Conservation (phyloP, 768 basidiomycete genomes). For the Trametes sanguinea region DNA sequence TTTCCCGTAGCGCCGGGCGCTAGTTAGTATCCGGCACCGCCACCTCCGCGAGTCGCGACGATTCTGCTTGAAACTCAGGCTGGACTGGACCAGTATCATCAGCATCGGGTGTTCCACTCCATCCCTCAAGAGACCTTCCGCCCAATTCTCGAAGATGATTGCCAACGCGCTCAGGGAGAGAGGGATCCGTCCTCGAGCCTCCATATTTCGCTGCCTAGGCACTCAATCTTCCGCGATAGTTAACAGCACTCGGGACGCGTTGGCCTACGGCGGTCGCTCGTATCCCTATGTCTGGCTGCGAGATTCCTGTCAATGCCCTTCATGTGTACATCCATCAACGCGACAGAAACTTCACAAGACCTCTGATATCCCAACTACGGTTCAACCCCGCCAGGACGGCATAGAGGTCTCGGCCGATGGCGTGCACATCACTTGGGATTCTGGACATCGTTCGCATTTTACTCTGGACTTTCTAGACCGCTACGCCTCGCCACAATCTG, state of each 20-base stretch:
- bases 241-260: neutral
- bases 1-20: neutral
- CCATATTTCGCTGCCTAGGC: too few relatives aligned
- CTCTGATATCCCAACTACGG: slow-evolving; percentile 48
- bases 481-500: slow-evolving; percentile 42
- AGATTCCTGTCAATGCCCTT: slow-evolving; percentile 75
- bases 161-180: too few relatives aligned
- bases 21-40: neutral
- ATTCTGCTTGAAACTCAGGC: too few relatives aligned
- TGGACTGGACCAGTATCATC: too few relatives aligned
- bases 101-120: too few relatives aligned
- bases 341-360: slow-evolving; percentile 61
- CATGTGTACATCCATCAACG: slow-evolving; percentile 46
- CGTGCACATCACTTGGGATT: slow-evolving; percentile 55
- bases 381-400: slow-evolving; percentile 33
- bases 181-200: too few relatives aligned
- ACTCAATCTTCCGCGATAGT: too few relatives aligned
- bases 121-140: too few relatives aligned
- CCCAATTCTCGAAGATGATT: too few relatives aligned
- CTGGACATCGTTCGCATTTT: slow-evolving; percentile 63
- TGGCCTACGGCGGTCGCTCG: slow-evolving; percentile 22
- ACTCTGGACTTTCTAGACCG: slow-evolving; percentile 47
- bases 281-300: slow-evolving; percentile 74
- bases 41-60: neutral
- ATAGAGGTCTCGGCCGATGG: slow-evolving; percentile 46